Evolutionary conservation across 768 basidiomycete species (phyloP).

Genomic region (Termitomyces sp.): DNA sequence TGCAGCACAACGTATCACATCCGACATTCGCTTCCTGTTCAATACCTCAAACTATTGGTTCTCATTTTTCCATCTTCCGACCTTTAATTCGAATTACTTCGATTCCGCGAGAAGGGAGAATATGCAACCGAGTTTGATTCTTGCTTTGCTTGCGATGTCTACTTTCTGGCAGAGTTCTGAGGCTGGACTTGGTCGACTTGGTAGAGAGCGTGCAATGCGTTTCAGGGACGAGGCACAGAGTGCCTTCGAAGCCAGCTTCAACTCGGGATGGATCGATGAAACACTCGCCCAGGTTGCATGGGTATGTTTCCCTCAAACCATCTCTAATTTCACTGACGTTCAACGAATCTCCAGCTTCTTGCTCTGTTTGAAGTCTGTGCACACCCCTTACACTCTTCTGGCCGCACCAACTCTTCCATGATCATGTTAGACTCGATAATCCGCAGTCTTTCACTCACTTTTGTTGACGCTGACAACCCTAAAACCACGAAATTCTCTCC

Average conservation of each 20-base stretch:
- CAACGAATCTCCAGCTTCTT: constrained; percentile 41
- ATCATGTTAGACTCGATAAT: constrained; percentile 64
- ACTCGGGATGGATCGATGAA: constrained; percentile 68
- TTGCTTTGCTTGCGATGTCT: constrained; percentile 58
- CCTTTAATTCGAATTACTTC: constrained; percentile 54
- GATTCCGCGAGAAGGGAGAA: constrained; percentile 45
- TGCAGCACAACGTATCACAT: constrained; percentile 38
- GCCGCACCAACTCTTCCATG: constrained; percentile 52
- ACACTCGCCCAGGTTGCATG: constrained; percentile 71
- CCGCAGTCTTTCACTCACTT: constrained; percentile 50
- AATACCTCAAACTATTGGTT: constrained; percentile 64
- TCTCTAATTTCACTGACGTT: not conserved
- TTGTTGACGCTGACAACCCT: constrained; percentile 54
- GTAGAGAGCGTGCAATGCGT: constrained; percentile 50
- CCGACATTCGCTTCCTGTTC: constrained; percentile 62
- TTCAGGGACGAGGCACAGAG: constrained; percentile 66
- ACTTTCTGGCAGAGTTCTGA: constrained; percentile 69
- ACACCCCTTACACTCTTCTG: constrained; percentile 52
- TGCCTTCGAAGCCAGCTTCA: constrained; percentile 65
- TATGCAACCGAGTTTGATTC: constrained; percentile 65
- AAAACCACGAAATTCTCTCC: constrained; percentile 42
- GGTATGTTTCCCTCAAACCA: constrained; percentile 33
- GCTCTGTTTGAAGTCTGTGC: constrained; percentile 69
- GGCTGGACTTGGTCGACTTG: constrained; percentile 39
- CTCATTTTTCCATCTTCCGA: constrained; percentile 67